Evolutionary conservation across 2,329 filamentous ascomycete genomes (phyloP), one percentile per base, ranked within the genome.

Genomic region (Fusarium sp.): DNA sequence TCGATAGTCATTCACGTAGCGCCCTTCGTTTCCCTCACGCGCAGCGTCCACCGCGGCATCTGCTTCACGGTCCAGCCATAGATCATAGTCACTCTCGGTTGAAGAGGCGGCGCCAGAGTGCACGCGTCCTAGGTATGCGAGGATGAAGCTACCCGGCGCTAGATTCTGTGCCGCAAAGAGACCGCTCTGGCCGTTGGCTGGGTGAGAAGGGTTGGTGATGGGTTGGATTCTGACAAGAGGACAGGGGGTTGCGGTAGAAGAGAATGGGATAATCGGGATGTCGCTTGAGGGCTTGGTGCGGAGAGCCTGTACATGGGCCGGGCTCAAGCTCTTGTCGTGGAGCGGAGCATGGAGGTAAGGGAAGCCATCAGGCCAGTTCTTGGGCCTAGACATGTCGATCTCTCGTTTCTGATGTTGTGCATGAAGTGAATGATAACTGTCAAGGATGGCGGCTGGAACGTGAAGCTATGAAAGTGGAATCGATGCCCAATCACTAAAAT

Each of bases 1-100:
- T 6, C 89, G 81, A 71, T 88, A 91, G 77, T 91, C 89, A 73
- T 91, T 91, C 49, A 90, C 83, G 70, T 89, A 91, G 9, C 89
- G 81, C 2, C 86, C 88, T 79, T 91, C 89, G 72, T 90, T 91
- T 10, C 89, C 89, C 58, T 78, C 78, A 36, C 74, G 75, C 14
- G 81, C 83, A 4, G 89, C 89, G 72, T 91, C 89, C 4, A 91
- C 85, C 3, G 88, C 88, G 1, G 89, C 79, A 14, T 83, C 84
- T 0, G 78, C 81, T 18, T 85, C 87, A 18, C 83, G 81, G 77
- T 89, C 87, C 18, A 91, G 79, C 83, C 87, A 89, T 25, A 91
- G 79, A 74, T 91, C 89, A 74, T 91, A 91, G 78, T 91, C 86
- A 6, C 77, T 79, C 29, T 75, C 73, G 3, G 62, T 68, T 18